Base-by-base conservation (phyloP, 352 stramenopile genomes). In the Phytophthora pseudosyringae region DNA sequence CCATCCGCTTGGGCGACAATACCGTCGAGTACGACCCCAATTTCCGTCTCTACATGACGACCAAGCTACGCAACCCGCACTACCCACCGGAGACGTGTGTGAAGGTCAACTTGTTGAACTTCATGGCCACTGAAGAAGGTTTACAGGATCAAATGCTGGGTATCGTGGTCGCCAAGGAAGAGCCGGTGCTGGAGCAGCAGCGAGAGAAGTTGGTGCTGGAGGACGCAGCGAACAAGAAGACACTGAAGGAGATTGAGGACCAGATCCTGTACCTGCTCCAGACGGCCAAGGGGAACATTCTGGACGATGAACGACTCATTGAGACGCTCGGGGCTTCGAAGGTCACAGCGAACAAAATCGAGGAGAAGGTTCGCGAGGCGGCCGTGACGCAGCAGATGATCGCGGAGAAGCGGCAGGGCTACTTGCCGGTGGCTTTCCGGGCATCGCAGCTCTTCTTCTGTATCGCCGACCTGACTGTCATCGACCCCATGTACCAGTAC, bases 401-500 rank as follows among this genome's bases (percentile, higher is more conserved):
- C 51, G 91, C 91, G 0, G 83, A 92, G n/a, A 97, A 93, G 52
- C 87, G 95, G 7, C 80, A 92, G 16, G 93, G 89, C 3, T 99
- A 98, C 69, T 72, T 93, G 12, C 90, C 94, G 3, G 93, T 98
- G 32, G 96, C 96, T 0, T 91, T 94, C 53, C 82, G 94, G 10
- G 82, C 91, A 1, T 96, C 90, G 8, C 91, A 98, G 56, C 77
- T 98, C 38, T 98, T 98, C 72, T 99, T 99, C 68, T 96, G 90
- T 44, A 97, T 99, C 44, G 90, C 91, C 1, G 91, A 98, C 39
- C 73, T 99, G 18, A 87, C 82, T 4, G 83, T 94, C 16, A 94
- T 99, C 15, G 95, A 98, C 48, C 95, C 95, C 2, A 98, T 99
- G 96, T 98, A 99, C 71, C 89, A 98, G 76, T 99, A 98, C 76